Evolutionary conservation across 192 early-diverging fungal genomes (phyloP).

Genomic region (Entomortierella beljakovae): DNA sequence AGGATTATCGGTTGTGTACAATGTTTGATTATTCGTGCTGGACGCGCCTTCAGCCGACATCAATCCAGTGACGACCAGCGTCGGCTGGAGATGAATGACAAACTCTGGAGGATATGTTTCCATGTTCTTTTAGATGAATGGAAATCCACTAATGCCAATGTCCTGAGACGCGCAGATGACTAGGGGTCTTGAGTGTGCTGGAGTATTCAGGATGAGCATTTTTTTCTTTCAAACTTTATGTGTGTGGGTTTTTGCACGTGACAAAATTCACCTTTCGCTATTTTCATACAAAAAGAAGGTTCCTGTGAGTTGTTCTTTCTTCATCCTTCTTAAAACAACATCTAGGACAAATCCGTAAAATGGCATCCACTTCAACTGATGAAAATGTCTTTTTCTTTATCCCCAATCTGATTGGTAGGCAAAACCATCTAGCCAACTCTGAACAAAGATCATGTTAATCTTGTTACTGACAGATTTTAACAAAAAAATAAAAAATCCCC

Average conservation of each 20-base stretch:
- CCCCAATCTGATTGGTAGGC: conserved; percentile 81
- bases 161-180: neutral
- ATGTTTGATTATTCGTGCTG: conserved; percentile 9
- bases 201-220: too few relatives aligned
- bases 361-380: conserved; percentile 15
- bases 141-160: neutral
- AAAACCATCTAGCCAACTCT: neutral
- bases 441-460: neutral
- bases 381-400: conserved; percentile 81
- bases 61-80: conserved; percentile 64
- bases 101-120: conserved; percentile 69
- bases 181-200: neutral
- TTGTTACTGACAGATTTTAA: neutral
- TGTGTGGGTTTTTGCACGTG: conserved; percentile 4
- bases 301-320: too few relatives aligned
- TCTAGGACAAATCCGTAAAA: conserved; percentile 12
- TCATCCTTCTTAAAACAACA: conserved; percentile 8
- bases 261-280: neutral
- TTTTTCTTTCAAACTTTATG: too few relatives aligned
- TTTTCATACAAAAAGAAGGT: neutral
- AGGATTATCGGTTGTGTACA: conserved; percentile 1
- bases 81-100: conserved; percentile 67
- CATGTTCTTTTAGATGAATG: conserved; percentile 44
- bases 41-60: conserved; percentile 37
- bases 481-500: neutral